Evolutionary conservation across 129 eudicot species (phyloP), one percentile per base, ranked within the genome.

Genomic region (Gnaphalium uliginosum): DNA sequence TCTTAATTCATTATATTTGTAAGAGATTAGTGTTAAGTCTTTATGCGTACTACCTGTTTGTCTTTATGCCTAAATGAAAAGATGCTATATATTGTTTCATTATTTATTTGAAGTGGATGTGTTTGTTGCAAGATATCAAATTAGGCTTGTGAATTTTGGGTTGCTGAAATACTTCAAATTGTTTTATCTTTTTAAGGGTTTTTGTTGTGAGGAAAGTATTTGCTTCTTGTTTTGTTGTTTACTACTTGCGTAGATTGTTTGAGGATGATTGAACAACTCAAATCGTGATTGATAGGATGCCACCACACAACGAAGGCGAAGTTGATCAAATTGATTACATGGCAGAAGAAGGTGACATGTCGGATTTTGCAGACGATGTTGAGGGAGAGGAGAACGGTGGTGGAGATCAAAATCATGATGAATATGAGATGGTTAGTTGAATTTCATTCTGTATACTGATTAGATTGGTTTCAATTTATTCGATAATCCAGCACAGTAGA

Each of bases 381-480:
- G 88, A 88, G 13, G 93, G 69, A 41, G 88, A 88, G 14, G 76
- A 77, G 60, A 68, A 85, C 25, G 78, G 59, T 19, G 83, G 48
- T 33, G 87, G 43, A 19, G 86, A 89, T 71, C 68, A 70, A 19
- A 71, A 75, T 65, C 81, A 84, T 65, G 87, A 89, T 72, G 95
- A 84, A 33, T 84, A 84, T 46, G 91, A 89, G 17, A 82, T 84
- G 91, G 95, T 89, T 72, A 83, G 86, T 85, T 24, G 41, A 63
- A 4, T 62, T 64, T 68, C 17, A 63, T 29, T 74, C 11, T 51
- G 21, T 75, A 19, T 35, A 6, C 74, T 29, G 2, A 6, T 71
- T n/a, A 70, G 3, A 4, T 59, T 11, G 43, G 4, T 61, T 33
- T 37, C 25, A 2, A 37, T 41, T 68, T 27, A n/a, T 27, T 50